These are phyloP conservation scores for Auriscalpium orientale DNA, from an alignment of 768 basidiomycete genomes.

Conservation along the genomic window DNA sequence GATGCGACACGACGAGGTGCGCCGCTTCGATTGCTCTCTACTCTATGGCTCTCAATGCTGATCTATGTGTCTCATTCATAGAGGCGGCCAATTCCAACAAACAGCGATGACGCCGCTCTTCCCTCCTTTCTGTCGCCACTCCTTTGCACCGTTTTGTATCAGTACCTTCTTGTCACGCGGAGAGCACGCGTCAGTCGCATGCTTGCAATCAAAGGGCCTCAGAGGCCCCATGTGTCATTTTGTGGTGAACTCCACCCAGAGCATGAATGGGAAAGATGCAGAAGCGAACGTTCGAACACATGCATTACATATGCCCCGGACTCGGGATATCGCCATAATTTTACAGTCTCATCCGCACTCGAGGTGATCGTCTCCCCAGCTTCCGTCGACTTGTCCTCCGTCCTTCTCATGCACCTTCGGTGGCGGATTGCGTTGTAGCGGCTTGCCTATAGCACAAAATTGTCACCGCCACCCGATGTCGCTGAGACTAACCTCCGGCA, in stretches of 20 bases:
- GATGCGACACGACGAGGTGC: constrained; percentile 94
- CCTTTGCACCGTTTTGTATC: too few species aligned
- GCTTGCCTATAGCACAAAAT: constrained; percentile 40
- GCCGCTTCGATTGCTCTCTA: constrained; percentile 11
- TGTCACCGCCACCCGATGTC: neutral
- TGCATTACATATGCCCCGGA: constrained; percentile 4
- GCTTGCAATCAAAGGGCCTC: too few species aligned
- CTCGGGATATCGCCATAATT: constrained; percentile 67
- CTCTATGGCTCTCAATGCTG: neutral
- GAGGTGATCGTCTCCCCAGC: constrained; percentile 81
- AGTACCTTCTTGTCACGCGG: too few species aligned
- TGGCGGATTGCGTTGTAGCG: constrained; percentile 65
- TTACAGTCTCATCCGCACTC: constrained; percentile 85
- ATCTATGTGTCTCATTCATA: neutral
- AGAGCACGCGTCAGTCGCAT: too few species aligned
- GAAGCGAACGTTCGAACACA: too few species aligned
- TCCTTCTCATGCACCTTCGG: constrained; percentile 73
- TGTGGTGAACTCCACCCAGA: too few species aligned
- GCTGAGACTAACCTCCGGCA: constrained; percentile 63
- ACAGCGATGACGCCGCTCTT: constrained; percentile 2
- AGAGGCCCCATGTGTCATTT: too few species aligned
- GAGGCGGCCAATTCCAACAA: constrained; percentile 8
- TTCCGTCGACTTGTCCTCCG: constrained; percentile 81
- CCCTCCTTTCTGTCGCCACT: neutral
- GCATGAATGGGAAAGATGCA: too few species aligned